phyloP scores from a whole-genome alignment of 1,284 basidiomycete genomes.

The Leccinum subrobustum region DNA sequence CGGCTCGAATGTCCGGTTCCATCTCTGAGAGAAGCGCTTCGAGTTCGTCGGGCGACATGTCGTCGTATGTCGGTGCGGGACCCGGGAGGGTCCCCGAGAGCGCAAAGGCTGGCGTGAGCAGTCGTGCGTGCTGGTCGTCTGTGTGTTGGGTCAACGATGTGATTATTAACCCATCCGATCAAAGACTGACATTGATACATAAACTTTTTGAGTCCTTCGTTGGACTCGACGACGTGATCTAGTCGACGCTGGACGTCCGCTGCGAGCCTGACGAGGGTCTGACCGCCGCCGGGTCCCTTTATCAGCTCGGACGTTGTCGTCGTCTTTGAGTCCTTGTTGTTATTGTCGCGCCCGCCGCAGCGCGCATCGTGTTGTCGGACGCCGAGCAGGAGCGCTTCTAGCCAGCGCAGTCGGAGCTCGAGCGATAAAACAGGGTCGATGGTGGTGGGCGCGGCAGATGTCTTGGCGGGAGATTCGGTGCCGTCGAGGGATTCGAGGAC shows the following conservation, averaged over 20 bases:
- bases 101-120: conserved; percentile 71
- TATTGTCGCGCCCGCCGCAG: conserved; percentile 16
- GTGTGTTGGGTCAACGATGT: no score
- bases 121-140: conserved; percentile 71
- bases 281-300: conserved; percentile 36
- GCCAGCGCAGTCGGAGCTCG: conserved; percentile 70
- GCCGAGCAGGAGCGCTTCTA: conserved; percentile 72
- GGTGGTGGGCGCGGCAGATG: conserved; percentile 22
- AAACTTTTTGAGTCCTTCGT: conserved; percentile 71
- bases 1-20: conserved; percentile 76
- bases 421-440: conserved; percentile 67
- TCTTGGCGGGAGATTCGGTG: conserved; percentile 23
- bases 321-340: conserved; percentile 30
- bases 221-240: conserved; percentile 54
- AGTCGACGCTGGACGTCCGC: conserved; percentile 60
- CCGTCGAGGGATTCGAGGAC: conserved; percentile 32
- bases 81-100: conserved; percentile 55
- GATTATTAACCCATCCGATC: no score
- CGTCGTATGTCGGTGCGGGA: conserved; percentile 52
- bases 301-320: conserved; percentile 29
- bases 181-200: conserved; percentile 59
- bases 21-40: conserved; percentile 72
- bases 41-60: conserved; percentile 63
- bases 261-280: conserved; percentile 55
- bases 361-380: conserved; percentile 47